A percentile compares a stretch with the other conserved stretches of the same genome.
Conservation (phyloP, 306 rosid species). For the Prunus persica region DNA sequence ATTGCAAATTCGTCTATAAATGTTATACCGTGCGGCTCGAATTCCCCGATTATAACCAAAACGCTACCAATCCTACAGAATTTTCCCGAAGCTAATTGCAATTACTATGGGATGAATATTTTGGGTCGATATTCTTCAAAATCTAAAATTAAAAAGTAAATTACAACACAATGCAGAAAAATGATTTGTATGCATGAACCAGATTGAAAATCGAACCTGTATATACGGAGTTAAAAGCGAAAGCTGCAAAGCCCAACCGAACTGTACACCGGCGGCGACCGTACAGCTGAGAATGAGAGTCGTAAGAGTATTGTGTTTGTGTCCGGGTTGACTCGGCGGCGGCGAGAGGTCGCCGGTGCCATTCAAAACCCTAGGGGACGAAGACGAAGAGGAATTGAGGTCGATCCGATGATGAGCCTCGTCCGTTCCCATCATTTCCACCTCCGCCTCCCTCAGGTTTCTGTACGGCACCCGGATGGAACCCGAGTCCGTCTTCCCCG, state of each 20-base stretch:
- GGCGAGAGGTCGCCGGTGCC: slow-evolving; percentile 27
- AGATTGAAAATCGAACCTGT: slow-evolving; percentile 49
- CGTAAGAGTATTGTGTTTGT: slow-evolving; percentile 33
- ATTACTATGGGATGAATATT: not conserved
- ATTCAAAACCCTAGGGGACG: slow-evolving; percentile 15
- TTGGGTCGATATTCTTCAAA: not conserved
- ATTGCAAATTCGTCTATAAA: not conserved
- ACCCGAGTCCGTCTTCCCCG: slow-evolving; percentile 53
- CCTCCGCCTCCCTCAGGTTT: slow-evolving; percentile 62
- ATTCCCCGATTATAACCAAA: not conserved
- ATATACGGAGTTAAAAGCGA: slow-evolving; percentile 90
- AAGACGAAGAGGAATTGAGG: slow-evolving; percentile 36
- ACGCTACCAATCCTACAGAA: not conserved
- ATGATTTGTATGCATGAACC: not conserved
- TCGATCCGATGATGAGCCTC: slow-evolving; percentile 53
- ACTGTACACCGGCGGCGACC: slow-evolving; percentile 96
- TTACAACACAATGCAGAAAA: not conserved
- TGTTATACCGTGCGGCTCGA: not conserved
- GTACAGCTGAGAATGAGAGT: slow-evolving; percentile 81
- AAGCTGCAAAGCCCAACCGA: slow-evolving; percentile 99
- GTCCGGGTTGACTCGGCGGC: slow-evolving; percentile 22
- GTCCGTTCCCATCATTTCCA: slow-evolving; percentile 61
- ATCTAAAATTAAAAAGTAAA: not conserved
- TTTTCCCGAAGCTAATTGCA: not conserved
- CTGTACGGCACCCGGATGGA: slow-evolving; percentile 77